Evolutionary conservation across 163 green algal species (phyloP).

Genomic region (Chlorella variabilis): DNA sequence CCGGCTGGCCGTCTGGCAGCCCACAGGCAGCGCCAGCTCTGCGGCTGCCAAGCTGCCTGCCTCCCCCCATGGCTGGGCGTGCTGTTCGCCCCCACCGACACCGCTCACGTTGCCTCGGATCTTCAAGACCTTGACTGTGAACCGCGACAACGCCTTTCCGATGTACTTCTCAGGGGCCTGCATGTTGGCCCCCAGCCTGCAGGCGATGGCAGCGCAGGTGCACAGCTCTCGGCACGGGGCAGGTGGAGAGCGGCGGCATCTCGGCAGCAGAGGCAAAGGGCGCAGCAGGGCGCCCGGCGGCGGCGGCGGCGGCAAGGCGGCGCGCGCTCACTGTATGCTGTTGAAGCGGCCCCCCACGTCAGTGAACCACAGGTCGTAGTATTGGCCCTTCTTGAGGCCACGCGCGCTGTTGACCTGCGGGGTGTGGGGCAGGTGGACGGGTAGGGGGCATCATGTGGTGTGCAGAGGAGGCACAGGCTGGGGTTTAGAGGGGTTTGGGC

Average conservation of each 20-base stretch:
- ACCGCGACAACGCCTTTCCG: neutral
- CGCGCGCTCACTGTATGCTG: neutral
- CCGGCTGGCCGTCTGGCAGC: no score
- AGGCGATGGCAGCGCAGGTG: no score
- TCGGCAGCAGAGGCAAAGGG: neutral
- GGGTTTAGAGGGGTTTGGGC: no score
- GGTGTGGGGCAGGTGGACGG: neutral
- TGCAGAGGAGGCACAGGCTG: neutral
- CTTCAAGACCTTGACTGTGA: neutral
- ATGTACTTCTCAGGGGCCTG: neutral
- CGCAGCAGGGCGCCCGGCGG: neutral
- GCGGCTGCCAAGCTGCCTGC: no score
- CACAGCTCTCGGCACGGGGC: neutral
- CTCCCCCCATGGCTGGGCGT: no score
- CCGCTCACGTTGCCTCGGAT: neutral
- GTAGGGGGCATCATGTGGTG: neutral
- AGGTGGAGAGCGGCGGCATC: no score
- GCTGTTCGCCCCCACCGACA: neutral
- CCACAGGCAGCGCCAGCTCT: no score
- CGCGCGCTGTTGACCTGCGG: neutral
- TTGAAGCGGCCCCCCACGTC: neutral
- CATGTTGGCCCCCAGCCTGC: neutral
- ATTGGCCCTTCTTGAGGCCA: neutral
- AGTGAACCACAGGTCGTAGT: no score
- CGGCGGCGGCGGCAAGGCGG: no score